Conservation (phyloP, 192 early-diverging fungal species). For the Anaeromyces robustus region DNA sequence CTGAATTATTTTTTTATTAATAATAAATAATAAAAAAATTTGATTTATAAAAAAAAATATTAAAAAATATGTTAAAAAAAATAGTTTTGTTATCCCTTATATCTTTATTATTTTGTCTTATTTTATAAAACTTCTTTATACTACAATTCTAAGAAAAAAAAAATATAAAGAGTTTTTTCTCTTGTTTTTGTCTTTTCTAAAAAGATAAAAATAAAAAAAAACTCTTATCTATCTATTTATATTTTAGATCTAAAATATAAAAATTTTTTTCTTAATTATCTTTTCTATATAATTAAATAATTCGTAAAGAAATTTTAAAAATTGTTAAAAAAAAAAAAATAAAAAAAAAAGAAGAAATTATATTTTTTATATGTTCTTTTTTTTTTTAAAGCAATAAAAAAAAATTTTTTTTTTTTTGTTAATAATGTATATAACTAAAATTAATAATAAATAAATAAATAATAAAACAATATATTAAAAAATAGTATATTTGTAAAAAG, state of each 20-base stretch:
- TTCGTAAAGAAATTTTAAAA: not conserved
- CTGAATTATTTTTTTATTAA: too few relatives aligned
- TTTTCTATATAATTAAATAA: not conserved
- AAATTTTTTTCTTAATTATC: not conserved
- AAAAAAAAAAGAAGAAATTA: not conserved
- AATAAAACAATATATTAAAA: not conserved
- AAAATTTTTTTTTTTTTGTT: too few relatives aligned
- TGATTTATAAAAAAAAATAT: not conserved
- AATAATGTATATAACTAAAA: too few relatives aligned
- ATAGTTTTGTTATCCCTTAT: not conserved
- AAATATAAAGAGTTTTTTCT: not conserved
- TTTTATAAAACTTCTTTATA: not conserved
- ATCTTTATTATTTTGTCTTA: not conserved
- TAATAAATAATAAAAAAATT: too few relatives aligned
- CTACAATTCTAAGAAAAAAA: not conserved
- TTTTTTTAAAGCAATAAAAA: not conserved
- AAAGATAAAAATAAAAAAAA: not conserved
- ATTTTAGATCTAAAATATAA: not conserved
- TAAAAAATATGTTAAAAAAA: not conserved
- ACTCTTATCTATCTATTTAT: not conserved
- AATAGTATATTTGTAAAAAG: not conserved
- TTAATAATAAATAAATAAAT: not conserved
- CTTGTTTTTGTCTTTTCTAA: not conserved
- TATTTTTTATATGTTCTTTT: not conserved
- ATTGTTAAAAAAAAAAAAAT: not conserved